These are phyloP conservation scores for Schwanniomyces polymorphus DNA, from an alignment of 805 yeast genomes.

Conservation along the genomic window DNA sequence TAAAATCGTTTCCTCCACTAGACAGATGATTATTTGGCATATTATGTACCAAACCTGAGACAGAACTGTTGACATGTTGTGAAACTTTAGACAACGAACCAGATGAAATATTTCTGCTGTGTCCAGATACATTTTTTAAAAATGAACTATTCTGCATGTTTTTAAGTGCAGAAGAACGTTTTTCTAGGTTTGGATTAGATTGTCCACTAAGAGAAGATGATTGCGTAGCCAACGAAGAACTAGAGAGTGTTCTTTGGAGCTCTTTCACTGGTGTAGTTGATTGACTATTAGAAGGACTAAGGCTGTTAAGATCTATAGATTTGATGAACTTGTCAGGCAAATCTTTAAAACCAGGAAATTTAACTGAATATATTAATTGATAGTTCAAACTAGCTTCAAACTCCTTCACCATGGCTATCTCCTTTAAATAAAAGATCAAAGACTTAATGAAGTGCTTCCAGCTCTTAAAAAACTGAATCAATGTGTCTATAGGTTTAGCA, in stretches of 20 bases:
- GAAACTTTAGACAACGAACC: constrained; percentile 7
- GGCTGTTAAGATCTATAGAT: neutral
- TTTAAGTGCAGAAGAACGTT: constrained; percentile 23
- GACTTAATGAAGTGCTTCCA: constrained; percentile 42
- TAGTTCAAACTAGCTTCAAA: constrained; percentile 36
- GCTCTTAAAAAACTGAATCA: constrained; percentile 36
- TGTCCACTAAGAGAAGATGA: constrained; percentile 9
- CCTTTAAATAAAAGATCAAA: constrained; percentile 36
- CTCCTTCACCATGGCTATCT: constrained; percentile 50
- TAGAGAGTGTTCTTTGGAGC: constrained; percentile 8
- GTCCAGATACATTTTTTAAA: constrained; percentile 8
- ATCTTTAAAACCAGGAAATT: constrained; percentile 46
- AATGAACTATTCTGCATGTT: constrained; percentile 19
- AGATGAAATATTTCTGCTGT: constrained; percentile 12
- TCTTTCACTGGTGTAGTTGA: constrained; percentile 17
- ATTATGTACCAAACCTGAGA: neutral
- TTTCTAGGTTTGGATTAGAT: constrained; percentile 7
- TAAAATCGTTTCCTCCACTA: constrained; percentile 11
- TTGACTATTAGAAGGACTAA: constrained; percentile 3
- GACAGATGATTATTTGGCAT: constrained; percentile 1
- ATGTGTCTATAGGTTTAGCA: constrained; percentile 38
- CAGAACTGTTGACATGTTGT: neutral
- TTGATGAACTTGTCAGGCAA: constrained; percentile 22
- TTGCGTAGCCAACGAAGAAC: constrained; percentile 23
- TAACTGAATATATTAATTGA: constrained; percentile 38